Evolutionary conservation across 495 filamentous ascomycete genomes (phyloP), one percentile per base, ranked within the genome.

Genomic region (Penicillium chermesinum): DNA sequence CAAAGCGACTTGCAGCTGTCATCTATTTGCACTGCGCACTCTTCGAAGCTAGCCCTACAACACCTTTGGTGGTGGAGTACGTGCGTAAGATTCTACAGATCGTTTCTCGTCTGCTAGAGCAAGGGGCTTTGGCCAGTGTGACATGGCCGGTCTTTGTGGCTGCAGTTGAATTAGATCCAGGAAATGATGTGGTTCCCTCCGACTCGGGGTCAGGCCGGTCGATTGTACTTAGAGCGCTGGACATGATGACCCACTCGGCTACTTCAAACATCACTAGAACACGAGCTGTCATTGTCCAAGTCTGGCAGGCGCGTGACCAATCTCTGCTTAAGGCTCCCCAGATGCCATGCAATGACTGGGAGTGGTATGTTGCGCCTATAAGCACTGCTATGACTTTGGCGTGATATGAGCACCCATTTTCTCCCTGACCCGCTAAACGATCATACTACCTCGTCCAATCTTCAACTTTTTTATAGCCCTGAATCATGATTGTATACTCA

Each of bases 81-180:
- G 69, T 71, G 14, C 60, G 59, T 9, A 58, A 52, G 15, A 71
- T 73, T 18, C 55, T 73, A 13, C 56, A 46, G 18, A 49, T 66
- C 12, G 57, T 70, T 4, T 66, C 60, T 1, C 53, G 64, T 25
- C 49, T 72, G n/a, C 61, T 74, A 7, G 57, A 64, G 15, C 55
- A 55, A 10, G 62, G 61, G 7, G 50, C 54, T 7, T 37, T 61
- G 12, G 58, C 62, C 19, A 67, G 63, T 44, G 58, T 72, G 34
- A 65, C 67, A 27, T 74, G 68, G 66, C 70, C 71, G n/a, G 52
- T 74, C 1, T 74, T 74, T 46, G 71, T 74, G 37, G 71, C 68
- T 2, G 69, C 68, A 2, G 67, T 73, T 9, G 71, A 74, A 37
- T 57, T 74, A 1, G 66, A 74, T 22, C 69, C 71, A 2, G 45